These are phyloP conservation scores for Aspergillus ochraceus DNA, from an alignment of 2,329 filamentous ascomycete genomes.

Conservation along the genomic window DNA sequence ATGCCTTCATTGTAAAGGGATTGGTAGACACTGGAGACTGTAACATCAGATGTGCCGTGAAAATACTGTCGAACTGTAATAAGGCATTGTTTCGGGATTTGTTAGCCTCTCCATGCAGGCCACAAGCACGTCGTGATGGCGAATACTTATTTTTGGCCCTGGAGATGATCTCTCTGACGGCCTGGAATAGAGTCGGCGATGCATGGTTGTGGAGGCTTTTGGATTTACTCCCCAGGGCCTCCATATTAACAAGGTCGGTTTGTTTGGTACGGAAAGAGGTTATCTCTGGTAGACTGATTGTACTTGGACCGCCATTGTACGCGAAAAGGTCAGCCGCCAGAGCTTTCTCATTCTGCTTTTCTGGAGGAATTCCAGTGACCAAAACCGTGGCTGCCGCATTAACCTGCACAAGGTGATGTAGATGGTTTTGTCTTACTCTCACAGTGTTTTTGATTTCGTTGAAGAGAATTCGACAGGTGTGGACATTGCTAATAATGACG, in stretches of 20 bases:
- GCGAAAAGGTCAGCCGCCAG: conserved; percentile 1
- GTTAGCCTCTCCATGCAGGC: not conserved
- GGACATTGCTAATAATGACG: conserved; percentile 26
- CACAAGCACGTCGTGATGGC: not conserved
- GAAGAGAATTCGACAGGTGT: conserved; percentile 30
- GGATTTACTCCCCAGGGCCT: too few relatives aligned
- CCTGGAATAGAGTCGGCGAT: too few relatives aligned
- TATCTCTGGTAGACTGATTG: not conserved
- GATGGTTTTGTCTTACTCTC: conserved; percentile 27
- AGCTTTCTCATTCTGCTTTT: not conserved
- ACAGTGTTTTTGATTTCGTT: conserved; percentile 31
- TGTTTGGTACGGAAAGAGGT: not conserved
- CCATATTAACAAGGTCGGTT: too few relatives aligned
- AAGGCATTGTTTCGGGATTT: conserved; percentile 9
- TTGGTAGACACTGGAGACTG: conserved; percentile 17
- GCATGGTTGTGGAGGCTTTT: too few relatives aligned
- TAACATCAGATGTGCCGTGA: conserved; percentile 10
- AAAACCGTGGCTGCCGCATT: conserved; percentile 32
- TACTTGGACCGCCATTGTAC: not conserved
- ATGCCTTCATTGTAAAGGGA: conserved; percentile 14
- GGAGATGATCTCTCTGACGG: not conserved
- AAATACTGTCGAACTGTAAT: conserved; percentile 14
- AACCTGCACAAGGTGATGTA: conserved; percentile 18
- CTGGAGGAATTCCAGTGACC: conserved; percentile 30
- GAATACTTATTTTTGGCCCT: not conserved